Conservation (phyloP, 129 eudicot species). For the Escallonia rubra region DNA sequence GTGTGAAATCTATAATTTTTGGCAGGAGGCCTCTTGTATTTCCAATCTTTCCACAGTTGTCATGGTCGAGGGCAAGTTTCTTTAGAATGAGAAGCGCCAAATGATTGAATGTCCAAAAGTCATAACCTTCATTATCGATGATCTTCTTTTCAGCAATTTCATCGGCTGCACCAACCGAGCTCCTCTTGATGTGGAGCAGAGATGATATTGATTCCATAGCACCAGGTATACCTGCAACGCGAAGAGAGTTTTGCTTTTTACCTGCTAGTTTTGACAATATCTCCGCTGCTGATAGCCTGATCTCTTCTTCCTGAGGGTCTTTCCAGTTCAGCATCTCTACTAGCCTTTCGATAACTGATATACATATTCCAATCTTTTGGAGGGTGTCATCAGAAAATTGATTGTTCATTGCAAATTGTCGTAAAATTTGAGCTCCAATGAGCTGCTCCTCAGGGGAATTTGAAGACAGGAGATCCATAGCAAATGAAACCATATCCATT, state of each 20-base stretch:
- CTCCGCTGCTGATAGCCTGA: conserved; percentile 66
- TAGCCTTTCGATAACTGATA: conserved; percentile 66
- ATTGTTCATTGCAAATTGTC: conserved; percentile 40
- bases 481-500: conserved; percentile 94
- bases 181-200: conserved; percentile 36
- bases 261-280: conserved; percentile 57
- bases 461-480: conserved; percentile 77
- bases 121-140: conserved; percentile 43
- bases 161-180: conserved; percentile 28
- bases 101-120: conserved; percentile 67
- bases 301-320: conserved; percentile 74
- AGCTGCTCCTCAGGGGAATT: conserved; percentile 82
- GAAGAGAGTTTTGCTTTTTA: conserved; percentile 64
- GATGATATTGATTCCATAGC: conserved; percentile 88
- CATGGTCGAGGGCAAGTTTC: conserved; percentile 89
- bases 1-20: conserved; percentile 67
- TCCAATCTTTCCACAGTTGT: conserved; percentile 85
- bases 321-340: conserved; percentile 96
- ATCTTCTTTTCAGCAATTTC: conserved; percentile 48
- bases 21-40: conserved; percentile 73
- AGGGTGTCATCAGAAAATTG: conserved; percentile 69
- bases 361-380: conserved; percentile 68
- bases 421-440: conserved; percentile 64
- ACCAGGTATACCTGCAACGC: conserved; percentile 92
- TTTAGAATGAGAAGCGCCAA: conserved; percentile 75